Conservation (phyloP, 768 basidiomycete genomes). For the Coprinopsis cinerea region DNA sequence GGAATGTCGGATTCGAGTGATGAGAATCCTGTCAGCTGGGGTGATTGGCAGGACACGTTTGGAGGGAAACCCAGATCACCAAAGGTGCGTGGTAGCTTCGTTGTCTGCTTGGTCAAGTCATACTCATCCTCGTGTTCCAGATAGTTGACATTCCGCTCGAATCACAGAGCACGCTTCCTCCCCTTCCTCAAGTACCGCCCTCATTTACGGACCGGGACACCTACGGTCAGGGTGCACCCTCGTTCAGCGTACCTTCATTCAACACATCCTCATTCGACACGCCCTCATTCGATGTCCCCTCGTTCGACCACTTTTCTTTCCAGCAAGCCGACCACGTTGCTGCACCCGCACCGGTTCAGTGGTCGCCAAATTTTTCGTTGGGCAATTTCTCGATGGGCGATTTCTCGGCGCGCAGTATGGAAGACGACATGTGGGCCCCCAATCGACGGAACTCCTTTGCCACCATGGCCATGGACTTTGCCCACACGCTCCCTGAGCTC, state of each 20-base stretch:
- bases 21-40: not conserved
- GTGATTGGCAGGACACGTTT: not conserved
- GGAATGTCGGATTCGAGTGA: constrained; percentile 2
- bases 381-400: not conserved
- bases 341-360: no score
- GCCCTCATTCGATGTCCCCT: no score
- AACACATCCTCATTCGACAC: no score
- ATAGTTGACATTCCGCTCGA: not conserved
- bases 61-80: not conserved
- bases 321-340: no score
- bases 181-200: no score
- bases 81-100: not conserved
- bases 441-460: not conserved
- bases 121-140: not conserved
- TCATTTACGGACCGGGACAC: no score
- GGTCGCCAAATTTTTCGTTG: not conserved
- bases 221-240: no score
- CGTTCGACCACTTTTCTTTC: no score
- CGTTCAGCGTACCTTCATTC: no score
- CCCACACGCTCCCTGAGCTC: not conserved
- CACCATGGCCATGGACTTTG: not conserved
- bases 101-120: not conserved
- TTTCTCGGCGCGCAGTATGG: not conserved
- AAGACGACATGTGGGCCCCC: not conserved
- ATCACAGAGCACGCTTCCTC: no score